Percentiles rank a stretch among this genome's conserved stretches.
Conservation (phyloP, 2,329 filamentous ascomycete genomes). For the Aureobasidium sp. region DNA sequence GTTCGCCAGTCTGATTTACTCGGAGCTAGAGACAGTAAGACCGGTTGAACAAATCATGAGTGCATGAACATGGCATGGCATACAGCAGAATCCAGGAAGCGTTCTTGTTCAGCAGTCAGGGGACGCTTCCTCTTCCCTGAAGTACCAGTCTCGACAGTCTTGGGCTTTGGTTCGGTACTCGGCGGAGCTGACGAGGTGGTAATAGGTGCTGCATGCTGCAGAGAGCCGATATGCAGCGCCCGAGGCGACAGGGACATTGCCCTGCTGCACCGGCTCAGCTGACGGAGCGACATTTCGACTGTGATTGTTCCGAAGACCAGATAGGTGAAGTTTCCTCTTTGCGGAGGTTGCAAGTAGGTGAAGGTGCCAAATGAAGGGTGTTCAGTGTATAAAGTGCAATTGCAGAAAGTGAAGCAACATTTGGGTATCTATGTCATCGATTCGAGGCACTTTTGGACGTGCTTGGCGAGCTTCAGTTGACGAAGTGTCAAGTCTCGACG, state of each 20-base stretch:
- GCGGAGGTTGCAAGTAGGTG: background rate
- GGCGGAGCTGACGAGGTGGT: slow-evolving; percentile 18
- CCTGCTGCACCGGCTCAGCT: slow-evolving; percentile 5
- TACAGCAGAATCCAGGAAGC: slow-evolving; percentile 69
- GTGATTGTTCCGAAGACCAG: background rate
- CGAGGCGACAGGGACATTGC: slow-evolving; percentile 1
- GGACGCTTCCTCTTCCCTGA: slow-evolving; percentile 26
- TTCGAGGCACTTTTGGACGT: background rate
- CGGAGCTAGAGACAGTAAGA: slow-evolving; percentile 53
- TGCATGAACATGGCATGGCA: slow-evolving; percentile 21
- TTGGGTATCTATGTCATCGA: background rate
- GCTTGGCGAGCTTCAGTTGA: background rate
- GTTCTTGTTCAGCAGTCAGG: slow-evolving; percentile 61
- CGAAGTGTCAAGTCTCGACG: background rate
- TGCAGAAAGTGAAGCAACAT: background rate
- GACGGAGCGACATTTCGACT: slow-evolving; percentile 7
- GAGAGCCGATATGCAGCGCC: background rate
- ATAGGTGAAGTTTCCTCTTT: background rate
- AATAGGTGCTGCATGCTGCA: slow-evolving; percentile 13
- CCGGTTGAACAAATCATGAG: background rate
- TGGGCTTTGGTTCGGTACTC: slow-evolving; percentile 19
- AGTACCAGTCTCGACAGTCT: slow-evolving; percentile 9
- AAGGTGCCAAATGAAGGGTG: background rate
- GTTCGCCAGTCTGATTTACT: slow-evolving; percentile 94
- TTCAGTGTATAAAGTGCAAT: background rate